phyloP scores from a whole-genome alignment of 2,329 filamentous ascomycete genomes.

The Sarocladiaceae sp. region DNA sequence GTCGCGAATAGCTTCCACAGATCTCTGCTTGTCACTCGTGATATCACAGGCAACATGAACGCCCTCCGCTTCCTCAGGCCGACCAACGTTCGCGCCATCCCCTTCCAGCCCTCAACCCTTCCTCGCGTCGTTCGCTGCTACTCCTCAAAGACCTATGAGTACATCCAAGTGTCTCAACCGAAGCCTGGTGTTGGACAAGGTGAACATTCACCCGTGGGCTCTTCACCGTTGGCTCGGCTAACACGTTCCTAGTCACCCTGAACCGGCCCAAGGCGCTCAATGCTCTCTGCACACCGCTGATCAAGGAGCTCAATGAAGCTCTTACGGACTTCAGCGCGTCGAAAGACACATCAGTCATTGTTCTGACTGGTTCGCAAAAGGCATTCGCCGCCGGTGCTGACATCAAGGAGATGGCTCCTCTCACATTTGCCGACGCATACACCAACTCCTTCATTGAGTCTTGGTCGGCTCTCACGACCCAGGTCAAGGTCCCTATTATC shows the following conservation, averaged over 20 bases:
- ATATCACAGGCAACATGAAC: constrained; percentile 37
- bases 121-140: constrained; percentile 49
- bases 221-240: constrained; percentile 7
- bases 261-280: constrained; percentile 95
- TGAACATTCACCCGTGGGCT: constrained; percentile 34
- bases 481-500: constrained; percentile 89
- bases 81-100: constrained; percentile 34
- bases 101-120: constrained; percentile 49
- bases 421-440: constrained; percentile 85
- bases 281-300: constrained; percentile 84
- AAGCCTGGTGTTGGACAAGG: constrained; percentile 87
- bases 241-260: constrained; percentile 62
- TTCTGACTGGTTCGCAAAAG: constrained; percentile 82
- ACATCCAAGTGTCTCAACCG: constrained; percentile 74
- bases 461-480: constrained; percentile 80
- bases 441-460: constrained; percentile 87
- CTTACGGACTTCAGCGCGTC: constrained; percentile 64
- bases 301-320: constrained; percentile 79
- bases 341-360: constrained; percentile 64
- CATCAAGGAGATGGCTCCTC: constrained; percentile 97
- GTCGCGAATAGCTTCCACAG: no score
- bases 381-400: constrained; percentile 95
- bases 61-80: constrained; percentile 54
- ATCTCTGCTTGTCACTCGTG: no score
- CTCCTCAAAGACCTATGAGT: constrained; percentile 62